phyloP scores from a whole-genome alignment of 768 basidiomycete species.

The Cubamyces lactineus region DNA sequence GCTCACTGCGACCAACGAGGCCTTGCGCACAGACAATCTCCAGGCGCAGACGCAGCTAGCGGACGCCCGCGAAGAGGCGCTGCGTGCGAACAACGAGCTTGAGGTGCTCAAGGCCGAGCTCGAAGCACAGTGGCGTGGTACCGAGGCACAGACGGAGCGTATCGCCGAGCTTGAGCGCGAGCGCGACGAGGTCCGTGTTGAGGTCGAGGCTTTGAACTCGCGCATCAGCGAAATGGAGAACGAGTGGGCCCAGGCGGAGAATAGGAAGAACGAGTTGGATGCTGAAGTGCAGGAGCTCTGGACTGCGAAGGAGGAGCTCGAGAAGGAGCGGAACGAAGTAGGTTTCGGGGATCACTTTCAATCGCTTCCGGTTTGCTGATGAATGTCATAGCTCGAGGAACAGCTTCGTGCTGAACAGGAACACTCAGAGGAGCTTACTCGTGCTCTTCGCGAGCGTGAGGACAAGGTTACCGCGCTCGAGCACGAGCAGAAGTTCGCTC shows the following conservation, averaged over 20 bases:
- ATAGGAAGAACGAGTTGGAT: slow-evolving; percentile 58
- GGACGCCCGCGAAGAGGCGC: slow-evolving; percentile 42
- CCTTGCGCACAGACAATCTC: slow-evolving; percentile 48
- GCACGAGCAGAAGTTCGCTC: slow-evolving; percentile 57
- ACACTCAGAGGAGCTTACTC: slow-evolving; percentile 49
- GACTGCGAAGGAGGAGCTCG: slow-evolving; percentile 54
- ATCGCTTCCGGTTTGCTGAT: neutral
- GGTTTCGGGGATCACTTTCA: slow-evolving; percentile 14
- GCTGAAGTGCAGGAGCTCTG: slow-evolving; percentile 56
- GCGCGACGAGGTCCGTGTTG: slow-evolving; percentile 33
- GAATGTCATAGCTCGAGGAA: slow-evolving; percentile 49
- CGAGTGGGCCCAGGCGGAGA: slow-evolving; percentile 61
- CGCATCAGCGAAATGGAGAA: slow-evolving; percentile 51
- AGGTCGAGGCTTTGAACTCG: slow-evolving; percentile 42
- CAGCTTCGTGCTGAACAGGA: slow-evolving; percentile 58
- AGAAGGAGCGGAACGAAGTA: slow-evolving; percentile 61
- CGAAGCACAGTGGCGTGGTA: slow-evolving; percentile 71
- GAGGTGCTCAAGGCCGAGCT: slow-evolving; percentile 59
- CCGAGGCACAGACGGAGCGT: slow-evolving; percentile 57
- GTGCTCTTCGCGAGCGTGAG: slow-evolving; percentile 56
- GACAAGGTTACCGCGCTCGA: slow-evolving; percentile 53
- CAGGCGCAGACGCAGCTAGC: slow-evolving; percentile 44
- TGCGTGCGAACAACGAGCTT: slow-evolving; percentile 36
- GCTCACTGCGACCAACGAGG: slow-evolving; percentile 45
- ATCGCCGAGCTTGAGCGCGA: slow-evolving; percentile 42